Evolutionary conservation across 345 rosid genomes (phyloP), one percentile per base, ranked within the genome.

Genomic region (Linum usitatissimum): DNA sequence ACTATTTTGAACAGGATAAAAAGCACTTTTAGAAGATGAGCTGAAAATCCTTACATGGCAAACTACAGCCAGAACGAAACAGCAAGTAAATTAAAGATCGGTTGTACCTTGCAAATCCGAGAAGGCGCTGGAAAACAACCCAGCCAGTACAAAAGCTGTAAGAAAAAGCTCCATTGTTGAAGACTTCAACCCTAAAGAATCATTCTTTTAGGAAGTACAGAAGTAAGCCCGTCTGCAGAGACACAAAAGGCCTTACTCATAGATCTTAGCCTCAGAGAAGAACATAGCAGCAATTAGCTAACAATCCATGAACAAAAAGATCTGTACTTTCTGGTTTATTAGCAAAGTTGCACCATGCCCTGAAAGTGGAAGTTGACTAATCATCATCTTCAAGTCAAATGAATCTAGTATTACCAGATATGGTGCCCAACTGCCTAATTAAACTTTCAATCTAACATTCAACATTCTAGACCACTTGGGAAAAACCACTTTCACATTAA

Each of bases 101-200:
- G 54, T 30, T 9, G 13, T 80, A 92, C 98, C 98, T 92, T 92
- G 98, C 19, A 40, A 70, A 79, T 92, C 88, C 36, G 91, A 81
- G 18, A 69, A 65, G 21, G 72, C 91, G 66, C 71, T 67, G 30
- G 89, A 68, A 58, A 64, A 78, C 69, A 87, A 79, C 68, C 71
- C 78, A 64, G 79, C 64, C 67, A 89, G 70, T 20, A 80, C 19
- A 66, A 85, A 57, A 30, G 76, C 69, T 63, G 70, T 61, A n/a
- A 84, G 51, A 73, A 80, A 36, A 65, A 77, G 20, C 63, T 76
- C 79, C 94, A 93, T 87, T 84, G 71, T 74, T 68, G 59, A 45
- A 62, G 60, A 63, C 71, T 76, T 65, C 80, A 76, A 70, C 66
- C 72, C 66, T 64, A 66, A 61, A 54, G 64, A 61, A 15, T 17